Evolutionary conservation across 2,329 filamentous ascomycete genomes (phyloP).

Genomic region (Neofusicoccum parvum): DNA sequence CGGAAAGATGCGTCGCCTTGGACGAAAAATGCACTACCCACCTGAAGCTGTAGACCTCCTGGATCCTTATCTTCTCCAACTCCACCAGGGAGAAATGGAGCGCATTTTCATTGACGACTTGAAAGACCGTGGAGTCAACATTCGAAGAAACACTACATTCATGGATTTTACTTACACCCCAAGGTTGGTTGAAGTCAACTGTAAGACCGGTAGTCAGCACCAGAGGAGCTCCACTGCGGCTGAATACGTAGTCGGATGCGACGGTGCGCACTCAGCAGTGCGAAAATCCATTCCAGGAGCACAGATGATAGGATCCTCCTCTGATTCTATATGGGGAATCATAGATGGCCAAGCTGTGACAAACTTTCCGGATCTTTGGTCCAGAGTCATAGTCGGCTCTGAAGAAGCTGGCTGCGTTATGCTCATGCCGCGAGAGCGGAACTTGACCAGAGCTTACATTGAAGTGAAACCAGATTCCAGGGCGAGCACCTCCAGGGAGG

Average conservation of each 20-base stretch:
- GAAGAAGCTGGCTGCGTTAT: slow-evolving; percentile 69
- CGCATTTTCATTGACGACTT: slow-evolving; percentile 70
- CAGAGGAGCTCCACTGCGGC: slow-evolving; percentile 52
- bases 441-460: slow-evolving; percentile 67
- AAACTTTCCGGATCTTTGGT: slow-evolving; percentile 75
- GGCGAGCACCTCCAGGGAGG: slow-evolving; percentile 34
- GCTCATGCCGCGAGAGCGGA: slow-evolving; percentile 72
- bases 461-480: slow-evolving; percentile 44
- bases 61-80: slow-evolving; percentile 57
- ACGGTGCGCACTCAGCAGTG: slow-evolving; percentile 72
- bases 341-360: slow-evolving; percentile 71
- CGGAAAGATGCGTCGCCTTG: slow-evolving; percentile 58
- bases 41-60: slow-evolving; percentile 51
- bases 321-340: slow-evolving; percentile 69
- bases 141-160: slow-evolving; percentile 66
- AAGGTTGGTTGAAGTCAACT: slow-evolving; percentile 46
- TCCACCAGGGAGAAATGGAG: slow-evolving; percentile 76
- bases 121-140: slow-evolving; percentile 62
- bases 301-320: slow-evolving; percentile 51
- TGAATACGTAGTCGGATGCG: slow-evolving; percentile 70
- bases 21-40: slow-evolving; percentile 69
- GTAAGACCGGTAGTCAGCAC: slow-evolving; percentile 40
- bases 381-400: slow-evolving; percentile 69
- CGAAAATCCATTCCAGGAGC: slow-evolving; percentile 57
- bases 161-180: slow-evolving; percentile 49